Percentiles rank a stretch among this genome's conserved stretches.
Evolutionary conservation across 192 early-diverging fungal genomes (phyloP).

Genomic region (Haplosporangium gracile): DNA sequence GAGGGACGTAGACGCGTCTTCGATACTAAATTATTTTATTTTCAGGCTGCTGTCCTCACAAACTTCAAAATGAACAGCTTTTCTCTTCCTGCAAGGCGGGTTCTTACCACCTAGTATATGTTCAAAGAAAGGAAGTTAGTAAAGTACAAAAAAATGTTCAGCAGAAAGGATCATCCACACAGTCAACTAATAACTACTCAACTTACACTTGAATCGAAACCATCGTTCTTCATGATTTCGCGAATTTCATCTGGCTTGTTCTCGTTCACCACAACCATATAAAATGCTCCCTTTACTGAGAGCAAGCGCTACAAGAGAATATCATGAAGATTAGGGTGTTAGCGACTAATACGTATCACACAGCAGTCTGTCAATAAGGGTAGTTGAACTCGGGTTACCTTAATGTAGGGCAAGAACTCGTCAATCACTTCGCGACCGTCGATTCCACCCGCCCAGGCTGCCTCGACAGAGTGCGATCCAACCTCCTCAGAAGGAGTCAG

Average conservation of each 20-base stretch:
- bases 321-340: neutral
- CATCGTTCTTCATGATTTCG: constrained; percentile 64
- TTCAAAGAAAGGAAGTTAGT: neutral
- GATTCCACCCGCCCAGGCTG: constrained; percentile 95
- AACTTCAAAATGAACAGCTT: constrained; percentile 69
- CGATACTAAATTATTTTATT: neutral
- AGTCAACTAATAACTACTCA: neutral
- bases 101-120: constrained; percentile 46
- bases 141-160: neutral
- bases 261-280: constrained; percentile 87
- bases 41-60: constrained; percentile 16
- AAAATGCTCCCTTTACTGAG: constrained; percentile 81
- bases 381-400: constrained; percentile 49
- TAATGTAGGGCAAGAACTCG: constrained; percentile 77
- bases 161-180: neutral
- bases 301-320: constrained; percentile 65
- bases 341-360: no score
- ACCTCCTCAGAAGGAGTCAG: constrained; percentile 88
- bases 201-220: constrained; percentile 60
- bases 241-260: constrained; percentile 89
- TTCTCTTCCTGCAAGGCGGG: constrained; percentile 69
- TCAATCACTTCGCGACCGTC: constrained; percentile 92
- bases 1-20: neutral
- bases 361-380: no score
- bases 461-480: constrained; percentile 77